Base-by-base conservation (phyloP, 495 filamentous ascomycete genomes). In the Amorphotheca resinae region DNA sequence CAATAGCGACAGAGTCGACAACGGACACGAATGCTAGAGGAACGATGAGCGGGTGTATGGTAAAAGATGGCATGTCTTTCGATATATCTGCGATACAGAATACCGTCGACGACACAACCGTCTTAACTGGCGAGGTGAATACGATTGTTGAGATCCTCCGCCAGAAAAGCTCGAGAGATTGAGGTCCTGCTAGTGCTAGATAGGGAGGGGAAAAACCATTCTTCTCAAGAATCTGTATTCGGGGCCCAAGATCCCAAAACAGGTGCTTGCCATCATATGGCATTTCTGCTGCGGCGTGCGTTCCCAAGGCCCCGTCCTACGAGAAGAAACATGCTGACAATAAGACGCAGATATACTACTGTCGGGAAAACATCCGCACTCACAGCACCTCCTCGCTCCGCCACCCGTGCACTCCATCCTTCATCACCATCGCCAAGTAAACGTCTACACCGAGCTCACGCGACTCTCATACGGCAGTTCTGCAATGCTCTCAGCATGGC, bases 281-380 rank as follows among this genome's bases (percentile, higher is more conserved):
- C 86, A 94, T 61, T 94, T 93, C 64, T 91, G 83, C 68, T 94
- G 87, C 53, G 84, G 86, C 1, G 84, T 84, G 68, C 63, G 85
- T 66, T 7, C 26, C 26, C 26, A 30, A 12, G 7, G 6, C 12
- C 26, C 26, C 12, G 7, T 30, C 26, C 26, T 30, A 30, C 6
- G 12, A n/a, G n/a, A n/a, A n/a, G n/a, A n/a, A n/a, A n/a, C n/a
- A n/a, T n/a, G n/a, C n/a, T n/a, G n/a, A n/a, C n/a, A n/a, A n/a
- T n/a, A n/a, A n/a, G n/a, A n/a, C n/a, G n/a, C n/a, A n/a, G n/a
- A n/a, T n/a, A n/a, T n/a, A n/a, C n/a, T n/a, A n/a, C n/a, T n/a
- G n/a, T n/a, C n/a, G n/a, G n/a, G n/a, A n/a, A n/a, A n/a, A n/a
- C n/a, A n/a, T n/a, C n/a, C n/a, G n/a, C n/a, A n/a, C n/a, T n/a